A percentile compares a stretch with the other conserved stretches of the same genome.
Evolutionary conservation across 1,284 basidiomycete genomes (phyloP).

Genomic region (Microbotryum silenes-acaulis): DNA sequence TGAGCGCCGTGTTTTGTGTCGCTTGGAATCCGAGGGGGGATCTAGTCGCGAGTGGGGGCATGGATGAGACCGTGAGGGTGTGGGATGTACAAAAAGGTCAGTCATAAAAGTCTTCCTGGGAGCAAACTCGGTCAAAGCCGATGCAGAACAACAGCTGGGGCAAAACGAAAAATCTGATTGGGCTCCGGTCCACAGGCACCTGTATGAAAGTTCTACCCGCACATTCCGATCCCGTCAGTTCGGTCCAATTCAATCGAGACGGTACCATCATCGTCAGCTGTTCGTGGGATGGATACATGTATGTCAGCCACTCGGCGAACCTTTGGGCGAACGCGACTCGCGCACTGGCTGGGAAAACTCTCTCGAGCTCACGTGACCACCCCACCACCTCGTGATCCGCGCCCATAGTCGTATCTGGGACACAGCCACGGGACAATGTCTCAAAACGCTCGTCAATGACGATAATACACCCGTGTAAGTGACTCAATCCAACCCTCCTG

Average conservation of each 20-base stretch:
- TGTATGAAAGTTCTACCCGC: conserved; percentile 64
- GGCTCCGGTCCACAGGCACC: conserved; percentile 49
- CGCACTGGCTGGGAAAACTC: neutral
- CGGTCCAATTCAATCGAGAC: conserved; percentile 85
- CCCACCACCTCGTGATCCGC: neutral
- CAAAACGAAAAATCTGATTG: neutral
- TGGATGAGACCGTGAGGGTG: conserved; percentile 87
- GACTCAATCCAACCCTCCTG: conserved; percentile 23
- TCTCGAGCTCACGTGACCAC: neutral
- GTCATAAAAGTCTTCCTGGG: conserved; percentile 18
- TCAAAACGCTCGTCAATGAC: conserved; percentile 93
- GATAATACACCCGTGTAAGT: conserved; percentile 83
- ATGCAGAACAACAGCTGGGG: no score
- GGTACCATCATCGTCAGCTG: conserved; percentile 88
- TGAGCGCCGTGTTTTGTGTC: conserved; percentile 86
- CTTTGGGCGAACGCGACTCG: neutral
- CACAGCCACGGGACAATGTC: conserved; percentile 87
- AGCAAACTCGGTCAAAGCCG: no score
- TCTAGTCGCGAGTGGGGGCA: conserved; percentile 81
- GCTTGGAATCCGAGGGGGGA: conserved; percentile 84
- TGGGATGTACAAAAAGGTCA: conserved; percentile 91
- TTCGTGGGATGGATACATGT: conserved; percentile 96
- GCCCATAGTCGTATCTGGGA: conserved; percentile 83
- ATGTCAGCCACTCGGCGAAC: conserved; percentile 55
- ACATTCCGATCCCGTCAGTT: conserved; percentile 92